Evolutionary conservation across 202 grass and related monocot species (phyloP), one percentile per base, ranked within the genome.

Genomic region (Alloteropsis angusta): DNA sequence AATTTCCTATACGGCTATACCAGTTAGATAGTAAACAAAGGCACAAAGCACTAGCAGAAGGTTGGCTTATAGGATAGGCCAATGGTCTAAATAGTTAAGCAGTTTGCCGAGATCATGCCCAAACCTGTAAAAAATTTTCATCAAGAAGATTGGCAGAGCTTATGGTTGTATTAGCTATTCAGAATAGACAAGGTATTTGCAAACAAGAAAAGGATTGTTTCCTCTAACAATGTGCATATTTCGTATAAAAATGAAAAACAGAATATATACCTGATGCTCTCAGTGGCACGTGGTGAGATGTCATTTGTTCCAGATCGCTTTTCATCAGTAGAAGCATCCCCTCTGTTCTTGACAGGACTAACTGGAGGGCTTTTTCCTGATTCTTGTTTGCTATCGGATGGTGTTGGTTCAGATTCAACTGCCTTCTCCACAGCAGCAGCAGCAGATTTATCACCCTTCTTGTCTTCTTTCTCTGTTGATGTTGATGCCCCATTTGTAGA

Each of bases 301-400:
- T 93, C 88, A 89, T 89, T 89, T 28, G 81, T 66, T 77, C 71
- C 86, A 54, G 73, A 63, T 67, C 85, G 69, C 37, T 79, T 85
- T 76, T 82, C 92, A 72, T 93, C 84, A 78, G 70, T 55, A 72
- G 74, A 57, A 66, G 47, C 69, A 71, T 85, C 87, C 32, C 63
- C 72, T 87, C 73, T 65, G 58, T 80, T 91, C 79, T 84, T 90
- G 65, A 79, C 82, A 84, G 96, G 88, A 93, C 88, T 99, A 82
- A 66, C 71, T 78, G 92, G 78, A 71, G 81, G 82, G 50, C 68
- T 83, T 89, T 85, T 93, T 49, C 74, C 75, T 71, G 81, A 75
- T 13, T 80, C 77, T 43, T 45, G 54, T 85, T 88, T 79, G 76
- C 46, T 55, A 77, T 83, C 68, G 32, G 82, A 77, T 63, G 45